These are phyloP conservation scores for Rhodomyrtus psidioides DNA, from an alignment of 441 rosid genomes.

Conservation along the genomic window DNA sequence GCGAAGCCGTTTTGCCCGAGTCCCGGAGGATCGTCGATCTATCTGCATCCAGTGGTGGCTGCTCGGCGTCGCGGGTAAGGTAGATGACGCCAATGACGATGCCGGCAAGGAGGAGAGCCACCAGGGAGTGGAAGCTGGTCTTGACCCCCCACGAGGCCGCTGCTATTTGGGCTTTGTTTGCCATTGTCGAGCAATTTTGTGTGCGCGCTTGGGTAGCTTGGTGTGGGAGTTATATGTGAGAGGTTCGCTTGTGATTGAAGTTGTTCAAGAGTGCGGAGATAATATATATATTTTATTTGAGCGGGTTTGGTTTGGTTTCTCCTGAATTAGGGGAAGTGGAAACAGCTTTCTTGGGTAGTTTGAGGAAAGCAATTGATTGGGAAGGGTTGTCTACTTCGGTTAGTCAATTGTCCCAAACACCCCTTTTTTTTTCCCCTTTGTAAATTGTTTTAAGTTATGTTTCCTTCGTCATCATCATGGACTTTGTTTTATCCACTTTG, in stretches of 20 bases:
- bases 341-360: neutral
- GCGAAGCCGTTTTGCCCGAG: neutral
- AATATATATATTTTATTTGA: neutral
- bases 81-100: neutral
- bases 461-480: neutral
- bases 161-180: neutral
- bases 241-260: neutral
- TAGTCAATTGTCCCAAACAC: neutral
- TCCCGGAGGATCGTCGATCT: neutral
- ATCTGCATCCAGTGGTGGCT: neutral
- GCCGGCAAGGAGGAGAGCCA: neutral
- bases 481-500: neutral
- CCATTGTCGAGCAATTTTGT: neutral
- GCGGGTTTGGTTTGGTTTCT: neutral
- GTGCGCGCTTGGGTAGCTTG: neutral
- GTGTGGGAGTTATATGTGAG: neutral
- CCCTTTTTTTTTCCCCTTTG: neutral
- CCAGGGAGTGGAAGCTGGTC: neutral
- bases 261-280: neutral
- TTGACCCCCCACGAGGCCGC: neutral
- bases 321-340: constrained; percentile 19
- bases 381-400: neutral
- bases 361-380: constrained; percentile 4
- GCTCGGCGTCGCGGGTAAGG: neutral
- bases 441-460: neutral